A percentile compares a stretch with the other conserved stretches of the same genome.
Conservation (phyloP, 768 basidiomycete genomes). For the Tulasnella sp. region DNA sequence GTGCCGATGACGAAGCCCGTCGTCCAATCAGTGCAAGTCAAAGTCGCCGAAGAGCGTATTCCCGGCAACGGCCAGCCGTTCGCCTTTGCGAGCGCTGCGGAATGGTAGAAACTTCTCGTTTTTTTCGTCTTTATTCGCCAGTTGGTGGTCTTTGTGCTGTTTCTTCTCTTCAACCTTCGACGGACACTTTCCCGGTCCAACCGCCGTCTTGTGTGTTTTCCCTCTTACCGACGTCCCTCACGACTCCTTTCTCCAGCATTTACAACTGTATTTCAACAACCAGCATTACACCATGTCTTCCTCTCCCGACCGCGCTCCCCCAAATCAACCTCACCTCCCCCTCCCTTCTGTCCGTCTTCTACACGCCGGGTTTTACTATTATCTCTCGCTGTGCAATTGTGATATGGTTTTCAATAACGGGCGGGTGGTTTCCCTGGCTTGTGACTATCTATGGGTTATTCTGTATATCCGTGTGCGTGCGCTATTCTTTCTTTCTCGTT, state of each 20-base stretch:
- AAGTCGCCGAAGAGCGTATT: constrained; percentile 9
- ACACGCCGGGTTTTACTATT: background rate
- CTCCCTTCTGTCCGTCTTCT: background rate
- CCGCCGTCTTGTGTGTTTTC: background rate
- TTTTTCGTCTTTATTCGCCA: background rate
- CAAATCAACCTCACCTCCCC: background rate
- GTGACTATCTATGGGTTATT: constrained; percentile 7
- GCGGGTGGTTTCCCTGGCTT: background rate
- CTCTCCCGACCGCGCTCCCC: background rate
- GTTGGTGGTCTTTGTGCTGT: background rate
- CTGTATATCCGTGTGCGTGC: constrained; percentile 8
- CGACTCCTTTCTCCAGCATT: background rate
- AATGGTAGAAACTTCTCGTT: constrained; percentile 58
- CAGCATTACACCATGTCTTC: background rate
- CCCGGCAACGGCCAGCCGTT: constrained; percentile 40
- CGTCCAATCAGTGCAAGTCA: constrained; percentile 14
- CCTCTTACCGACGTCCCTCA: background rate
- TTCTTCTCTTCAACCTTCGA: background rate
- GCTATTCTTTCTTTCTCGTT: background rate
- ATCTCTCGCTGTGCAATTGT: background rate
- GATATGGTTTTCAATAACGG: constrained; percentile 8
- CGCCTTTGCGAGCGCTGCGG: constrained; percentile 57
- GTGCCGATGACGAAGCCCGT: constrained; percentile 17
- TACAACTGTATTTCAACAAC: background rate
- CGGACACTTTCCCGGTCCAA: background rate